These are phyloP conservation scores for Colletotrichum lupini DNA, from an alignment of 2,329 filamentous ascomycete genomes.

Conservation along the genomic window DNA sequence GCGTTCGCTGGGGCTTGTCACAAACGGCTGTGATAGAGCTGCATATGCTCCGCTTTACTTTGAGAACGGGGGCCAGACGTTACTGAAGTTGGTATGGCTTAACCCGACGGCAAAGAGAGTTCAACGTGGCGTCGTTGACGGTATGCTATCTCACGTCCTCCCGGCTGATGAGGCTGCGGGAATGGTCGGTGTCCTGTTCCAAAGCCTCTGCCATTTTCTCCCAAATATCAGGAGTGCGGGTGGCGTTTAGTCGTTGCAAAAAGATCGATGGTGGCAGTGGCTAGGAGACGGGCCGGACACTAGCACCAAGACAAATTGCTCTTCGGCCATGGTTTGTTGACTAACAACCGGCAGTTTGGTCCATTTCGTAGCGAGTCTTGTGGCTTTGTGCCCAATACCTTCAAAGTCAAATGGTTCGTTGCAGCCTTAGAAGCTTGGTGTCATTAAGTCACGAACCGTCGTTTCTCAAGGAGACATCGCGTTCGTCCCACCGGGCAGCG, in stretches of 20 bases:
- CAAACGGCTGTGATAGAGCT: conserved; percentile 25
- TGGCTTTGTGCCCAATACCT: neutral
- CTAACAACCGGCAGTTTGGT: neutral
- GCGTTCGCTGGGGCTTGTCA: conserved; percentile 17
- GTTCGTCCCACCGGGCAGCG: neutral
- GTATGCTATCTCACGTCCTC: neutral
- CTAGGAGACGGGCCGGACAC: conserved; percentile 21
- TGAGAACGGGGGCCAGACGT: neutral
- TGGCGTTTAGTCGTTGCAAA: conserved; percentile 13
- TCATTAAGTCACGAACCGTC: neutral
- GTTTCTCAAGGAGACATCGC: neutral
- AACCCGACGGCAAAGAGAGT: neutral
- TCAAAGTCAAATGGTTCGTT: neutral
- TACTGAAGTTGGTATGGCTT: neutral
- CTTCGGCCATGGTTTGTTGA: conserved; percentile 1
- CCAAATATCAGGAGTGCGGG: conserved; percentile 18
- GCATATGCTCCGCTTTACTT: conserved; percentile 20
- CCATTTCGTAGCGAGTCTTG: neutral
- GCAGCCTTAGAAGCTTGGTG: neutral
- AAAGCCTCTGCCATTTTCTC: neutral
- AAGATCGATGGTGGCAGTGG: conserved; percentile 6
- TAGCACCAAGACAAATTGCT: neutral
- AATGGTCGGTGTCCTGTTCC: neutral
- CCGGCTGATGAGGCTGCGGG: neutral
- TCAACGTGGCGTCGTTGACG: neutral